A percentile compares a stretch with the other conserved stretches of the same genome.
Conservation (phyloP, 768 basidiomycete genomes). For the Pleurotus djamor region DNA sequence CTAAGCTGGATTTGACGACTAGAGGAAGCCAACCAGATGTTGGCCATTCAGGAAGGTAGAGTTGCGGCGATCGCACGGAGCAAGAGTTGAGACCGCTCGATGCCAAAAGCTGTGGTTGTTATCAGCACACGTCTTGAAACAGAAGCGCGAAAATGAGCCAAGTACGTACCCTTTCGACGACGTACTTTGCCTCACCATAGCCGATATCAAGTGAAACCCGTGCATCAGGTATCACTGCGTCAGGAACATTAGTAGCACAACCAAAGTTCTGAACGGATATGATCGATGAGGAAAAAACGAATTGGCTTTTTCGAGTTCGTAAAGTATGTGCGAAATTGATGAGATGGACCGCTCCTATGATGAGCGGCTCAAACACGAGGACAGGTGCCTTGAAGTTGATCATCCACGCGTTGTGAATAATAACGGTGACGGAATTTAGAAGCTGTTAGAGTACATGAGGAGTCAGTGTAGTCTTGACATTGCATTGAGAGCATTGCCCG, state of each 20-base stretch:
- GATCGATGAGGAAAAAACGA: slow-evolving; percentile 1
- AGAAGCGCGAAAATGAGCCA: background rate
- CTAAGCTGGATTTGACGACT: slow-evolving; percentile 31
- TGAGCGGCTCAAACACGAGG: slow-evolving; percentile 28
- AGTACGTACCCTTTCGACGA: slow-evolving; percentile 1
- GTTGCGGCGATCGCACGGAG: slow-evolving; percentile 32
- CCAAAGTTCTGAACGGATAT: background rate
- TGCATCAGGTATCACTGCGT: background rate
- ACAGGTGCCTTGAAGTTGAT: slow-evolving; percentile 36
- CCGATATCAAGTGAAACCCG: background rate
- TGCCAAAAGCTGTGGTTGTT: slow-evolving; percentile 22
- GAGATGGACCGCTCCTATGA: slow-evolving; percentile 24
- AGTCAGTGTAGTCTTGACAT: background rate
- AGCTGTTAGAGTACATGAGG: slow-evolving; percentile 9
- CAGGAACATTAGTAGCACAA: background rate
- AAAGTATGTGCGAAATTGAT: slow-evolving; percentile 18
- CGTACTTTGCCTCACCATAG: slow-evolving; percentile 5
- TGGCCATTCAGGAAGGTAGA: slow-evolving; percentile 33
- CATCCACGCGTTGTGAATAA: slow-evolving; percentile 33
- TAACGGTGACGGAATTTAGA: slow-evolving; percentile 15
- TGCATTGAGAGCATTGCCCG: background rate
- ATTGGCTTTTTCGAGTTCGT: background rate
- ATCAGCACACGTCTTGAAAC: no score
- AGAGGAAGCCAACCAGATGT: slow-evolving; percentile 37
- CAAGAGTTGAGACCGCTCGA: slow-evolving; percentile 25